These are phyloP conservation scores for Bryoerythrophyllum caledonicum DNA, from an alignment of 225 moss, liverwort and hornwort species.

Conservation along the genomic window DNA sequence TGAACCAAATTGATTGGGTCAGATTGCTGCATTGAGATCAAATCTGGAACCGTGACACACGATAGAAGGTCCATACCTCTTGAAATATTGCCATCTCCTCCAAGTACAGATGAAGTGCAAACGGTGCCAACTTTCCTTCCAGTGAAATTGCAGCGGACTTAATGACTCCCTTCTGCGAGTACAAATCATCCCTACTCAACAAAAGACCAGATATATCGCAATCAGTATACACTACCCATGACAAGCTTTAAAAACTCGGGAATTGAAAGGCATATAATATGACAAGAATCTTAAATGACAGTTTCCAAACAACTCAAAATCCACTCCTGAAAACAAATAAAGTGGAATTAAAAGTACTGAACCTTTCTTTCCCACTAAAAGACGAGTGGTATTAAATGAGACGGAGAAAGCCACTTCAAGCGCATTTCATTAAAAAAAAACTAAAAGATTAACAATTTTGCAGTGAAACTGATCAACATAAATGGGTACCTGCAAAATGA, in stretches of 20 bases:
- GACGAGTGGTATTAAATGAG: conserved; percentile 1
- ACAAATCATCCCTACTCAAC: conserved; percentile 75
- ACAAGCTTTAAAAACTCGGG: conserved; percentile 4
- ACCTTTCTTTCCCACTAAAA: neutral
- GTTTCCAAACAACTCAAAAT: conserved; percentile 18
- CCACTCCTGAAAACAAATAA: neutral
- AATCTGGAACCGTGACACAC: conserved; percentile 10
- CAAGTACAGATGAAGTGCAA: conserved; percentile 71
- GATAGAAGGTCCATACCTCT: conserved; percentile 29
- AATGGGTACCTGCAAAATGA: conserved; percentile 65
- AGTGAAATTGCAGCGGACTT: conserved; percentile 66
- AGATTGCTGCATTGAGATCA: conserved; percentile 25
- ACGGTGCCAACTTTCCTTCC: conserved; percentile 59
- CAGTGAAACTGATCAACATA: neutral
- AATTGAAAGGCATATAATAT: neutral
- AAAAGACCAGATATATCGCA: conserved; percentile 18
- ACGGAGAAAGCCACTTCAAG: conserved; percentile 10
- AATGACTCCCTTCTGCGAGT: conserved; percentile 58
- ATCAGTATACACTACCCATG: conserved; percentile 10
- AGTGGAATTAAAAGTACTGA: neutral
- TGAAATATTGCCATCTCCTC: conserved; percentile 67
- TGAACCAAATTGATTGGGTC: conserved; percentile 20
- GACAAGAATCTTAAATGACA: neutral
- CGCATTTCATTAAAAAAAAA: neutral
- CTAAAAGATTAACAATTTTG: neutral